These are phyloP conservation scores for Salix koriyanagi DNA, from an alignment of 345 rosid species.

Conservation along the genomic window DNA sequence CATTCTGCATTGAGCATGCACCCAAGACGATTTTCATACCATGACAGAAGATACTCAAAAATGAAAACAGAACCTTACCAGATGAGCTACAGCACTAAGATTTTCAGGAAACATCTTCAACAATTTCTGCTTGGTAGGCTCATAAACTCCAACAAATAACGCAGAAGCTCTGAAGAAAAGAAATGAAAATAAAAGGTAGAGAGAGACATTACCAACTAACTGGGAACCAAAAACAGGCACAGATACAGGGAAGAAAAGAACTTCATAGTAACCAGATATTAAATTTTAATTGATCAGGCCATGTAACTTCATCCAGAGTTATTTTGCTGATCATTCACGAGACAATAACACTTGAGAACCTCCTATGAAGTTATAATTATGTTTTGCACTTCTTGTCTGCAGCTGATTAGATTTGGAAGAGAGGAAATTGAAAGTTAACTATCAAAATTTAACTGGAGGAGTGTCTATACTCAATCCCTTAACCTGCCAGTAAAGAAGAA, in stretches of 20 bases:
- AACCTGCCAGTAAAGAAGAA: neutral
- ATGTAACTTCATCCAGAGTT: neutral
- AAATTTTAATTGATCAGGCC: neutral
- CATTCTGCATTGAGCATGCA: neutral
- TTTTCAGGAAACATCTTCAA: slow-evolving; percentile 71
- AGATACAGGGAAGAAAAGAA: too few relatives aligned
- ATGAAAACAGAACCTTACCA: slow-evolving; percentile 39
- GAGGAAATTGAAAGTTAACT: neutral
- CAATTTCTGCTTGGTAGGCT: slow-evolving; percentile 88
- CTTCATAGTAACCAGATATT: neutral
- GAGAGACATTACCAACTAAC: slow-evolving; percentile 9
- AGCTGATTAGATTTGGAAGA: neutral
- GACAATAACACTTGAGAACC: neutral
- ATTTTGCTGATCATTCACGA: neutral
- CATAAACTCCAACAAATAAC: slow-evolving; percentile 86
- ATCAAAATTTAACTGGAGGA: too few relatives aligned
- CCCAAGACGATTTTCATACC: neutral
- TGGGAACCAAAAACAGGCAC: neutral
- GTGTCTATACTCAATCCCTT: too few relatives aligned
- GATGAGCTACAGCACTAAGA: slow-evolving; percentile 82
- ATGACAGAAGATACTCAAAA: neutral
- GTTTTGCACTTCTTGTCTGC: slow-evolving; percentile 1
- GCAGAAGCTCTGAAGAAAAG: slow-evolving; percentile 76
- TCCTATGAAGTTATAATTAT: neutral
- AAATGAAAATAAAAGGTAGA: neutral